Evolutionary conservation across 495 filamentous ascomycete genomes (phyloP).

Genomic region (Aspergillus avenaceus): DNA sequence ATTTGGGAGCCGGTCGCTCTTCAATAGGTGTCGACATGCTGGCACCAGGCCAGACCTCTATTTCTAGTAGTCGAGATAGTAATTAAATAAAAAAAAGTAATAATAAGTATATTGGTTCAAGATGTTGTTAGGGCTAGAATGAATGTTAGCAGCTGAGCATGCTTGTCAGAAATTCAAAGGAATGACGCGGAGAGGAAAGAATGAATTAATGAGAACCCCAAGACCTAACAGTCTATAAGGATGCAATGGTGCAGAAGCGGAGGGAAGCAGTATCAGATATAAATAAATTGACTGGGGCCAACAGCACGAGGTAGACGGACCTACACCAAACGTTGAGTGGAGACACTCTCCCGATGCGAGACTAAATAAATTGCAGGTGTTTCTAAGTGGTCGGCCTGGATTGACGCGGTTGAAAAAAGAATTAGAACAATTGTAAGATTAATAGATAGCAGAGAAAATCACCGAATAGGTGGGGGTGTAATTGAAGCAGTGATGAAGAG

Average conservation of each 20-base stretch:
- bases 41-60: constrained; percentile 29
- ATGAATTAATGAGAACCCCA: neutral
- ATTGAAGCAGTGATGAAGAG: too few species aligned
- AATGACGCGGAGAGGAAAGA: constrained; percentile 9
- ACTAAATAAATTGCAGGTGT: neutral
- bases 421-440: neutral
- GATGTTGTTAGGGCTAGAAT: neutral
- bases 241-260: neutral
- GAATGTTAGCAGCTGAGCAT: neutral
- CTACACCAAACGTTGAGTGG: neutral
- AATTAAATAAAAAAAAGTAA: neutral
- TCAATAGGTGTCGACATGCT: constrained; percentile 53
- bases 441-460: too few species aligned
- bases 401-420: neutral
- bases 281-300: too few species aligned
- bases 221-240: neutral
- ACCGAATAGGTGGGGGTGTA: too few species aligned
- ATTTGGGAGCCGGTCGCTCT: constrained; percentile 28
- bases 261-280: neutral
- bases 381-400: neutral
- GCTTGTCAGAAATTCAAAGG: constrained; percentile 6
- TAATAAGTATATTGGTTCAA: neutral
- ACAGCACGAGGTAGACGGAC: neutral
- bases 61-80: neutral
- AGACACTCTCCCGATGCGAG: neutral